Evolutionary conservation across 139 green algal genomes (phyloP).

Genomic region (Dunaliella primolecta): DNA sequence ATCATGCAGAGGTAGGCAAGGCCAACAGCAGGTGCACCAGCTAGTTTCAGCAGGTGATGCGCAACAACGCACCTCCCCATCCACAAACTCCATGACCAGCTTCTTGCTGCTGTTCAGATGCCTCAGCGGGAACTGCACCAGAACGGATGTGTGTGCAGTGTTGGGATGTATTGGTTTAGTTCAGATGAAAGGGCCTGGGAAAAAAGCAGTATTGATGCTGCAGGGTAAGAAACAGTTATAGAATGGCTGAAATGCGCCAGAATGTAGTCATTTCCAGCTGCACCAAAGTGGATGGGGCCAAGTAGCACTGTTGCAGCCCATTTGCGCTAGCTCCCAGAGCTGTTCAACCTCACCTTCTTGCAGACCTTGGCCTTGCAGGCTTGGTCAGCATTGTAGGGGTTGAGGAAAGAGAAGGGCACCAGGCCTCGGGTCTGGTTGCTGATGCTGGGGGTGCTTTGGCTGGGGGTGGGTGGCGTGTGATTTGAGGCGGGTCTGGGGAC

Average conservation of each 20-base stretch:
- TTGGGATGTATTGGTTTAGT: no score
- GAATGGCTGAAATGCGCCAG: no score
- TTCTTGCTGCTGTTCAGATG: constrained; percentile 25
- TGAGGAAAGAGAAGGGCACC: constrained; percentile 8
- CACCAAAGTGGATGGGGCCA: no score
- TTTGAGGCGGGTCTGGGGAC: not conserved
- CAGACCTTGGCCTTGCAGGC: constrained; percentile 66
- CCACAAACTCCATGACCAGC: constrained; percentile 65
- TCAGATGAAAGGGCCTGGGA: no score
- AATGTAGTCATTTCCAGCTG: no score
- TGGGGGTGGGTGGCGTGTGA: not conserved
- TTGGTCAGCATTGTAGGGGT: constrained; percentile 50
- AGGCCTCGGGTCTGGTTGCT: constrained; percentile 5
- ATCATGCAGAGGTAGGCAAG: no score
- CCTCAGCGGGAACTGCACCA: constrained; percentile 29
- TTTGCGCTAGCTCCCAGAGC: no score
- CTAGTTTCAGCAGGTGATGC: no score
- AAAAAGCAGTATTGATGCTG: no score
- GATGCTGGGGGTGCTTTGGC: not conserved
- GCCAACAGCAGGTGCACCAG: no score
- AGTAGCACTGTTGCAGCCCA: no score
- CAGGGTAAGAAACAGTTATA: no score
- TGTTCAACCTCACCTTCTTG: constrained; percentile 36
- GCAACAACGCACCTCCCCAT: constrained; percentile 58
- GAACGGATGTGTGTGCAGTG: not conserved